Percentiles rank a stretch among this genome's conserved stretches.
Evolutionary conservation across 202 grass and related monocot genomes (phyloP).

Genomic region (Panicum hallii): DNA sequence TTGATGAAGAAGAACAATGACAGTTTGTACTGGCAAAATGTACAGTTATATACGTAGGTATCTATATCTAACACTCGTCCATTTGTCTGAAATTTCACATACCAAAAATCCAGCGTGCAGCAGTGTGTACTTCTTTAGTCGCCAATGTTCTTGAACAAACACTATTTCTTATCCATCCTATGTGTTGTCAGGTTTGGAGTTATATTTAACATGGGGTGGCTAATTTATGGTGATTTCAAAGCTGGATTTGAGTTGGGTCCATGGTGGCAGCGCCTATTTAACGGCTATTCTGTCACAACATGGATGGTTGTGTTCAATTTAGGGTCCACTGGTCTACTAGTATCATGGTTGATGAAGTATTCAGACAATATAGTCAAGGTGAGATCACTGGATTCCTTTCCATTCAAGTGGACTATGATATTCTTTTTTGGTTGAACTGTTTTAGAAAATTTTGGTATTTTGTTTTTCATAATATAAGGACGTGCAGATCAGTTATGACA

Average conservation of each 20-base stretch:
- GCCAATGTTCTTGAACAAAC: constrained; percentile 19
- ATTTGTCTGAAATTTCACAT: constrained; percentile 28
- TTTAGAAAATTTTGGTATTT: background rate
- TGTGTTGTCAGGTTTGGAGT: constrained; percentile 76
- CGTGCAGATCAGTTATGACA: constrained; percentile 15
- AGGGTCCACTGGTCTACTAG: constrained; percentile 91
- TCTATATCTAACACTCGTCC: constrained; percentile 44
- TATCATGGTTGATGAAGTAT: constrained; percentile 99
- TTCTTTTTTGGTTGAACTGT: background rate
- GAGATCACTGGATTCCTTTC: constrained; percentile 8
- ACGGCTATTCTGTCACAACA: constrained; percentile 87
- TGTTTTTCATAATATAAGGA: background rate
- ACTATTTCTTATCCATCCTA: constrained; percentile 38
- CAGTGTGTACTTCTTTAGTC: background rate
- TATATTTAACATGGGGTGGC: constrained; percentile 91
- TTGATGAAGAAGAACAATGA: constrained; percentile 99
- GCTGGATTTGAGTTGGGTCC: constrained; percentile 83
- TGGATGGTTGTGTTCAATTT: constrained; percentile 97
- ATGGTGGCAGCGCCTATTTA: constrained; percentile 92
- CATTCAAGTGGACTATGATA: background rate
- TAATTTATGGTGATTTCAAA: constrained; percentile 81
- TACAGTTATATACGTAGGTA: constrained; percentile 94
- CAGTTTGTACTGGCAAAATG: constrained; percentile 96
- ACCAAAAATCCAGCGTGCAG: background rate
- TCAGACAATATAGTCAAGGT: constrained; percentile 99